A percentile compares a stretch with the other conserved stretches of the same genome.
phyloP scores from a whole-genome alignment of 192 early-diverging fungal species.

The Cetraspora pellucida region DNA sequence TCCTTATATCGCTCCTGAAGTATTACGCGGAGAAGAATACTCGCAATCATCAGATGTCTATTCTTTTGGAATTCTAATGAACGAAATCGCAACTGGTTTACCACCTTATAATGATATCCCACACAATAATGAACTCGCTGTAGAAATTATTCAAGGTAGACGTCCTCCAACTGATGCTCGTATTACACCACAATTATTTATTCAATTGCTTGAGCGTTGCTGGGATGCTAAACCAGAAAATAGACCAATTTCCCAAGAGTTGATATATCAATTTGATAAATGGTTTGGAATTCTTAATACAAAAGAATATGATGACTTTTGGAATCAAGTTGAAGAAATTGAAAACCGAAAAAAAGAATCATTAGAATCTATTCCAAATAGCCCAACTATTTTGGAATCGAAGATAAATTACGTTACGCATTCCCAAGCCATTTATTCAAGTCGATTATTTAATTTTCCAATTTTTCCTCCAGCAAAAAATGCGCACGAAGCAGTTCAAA shows the following conservation, averaged over 20 bases:
- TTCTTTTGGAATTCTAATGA: conserved; percentile 17
- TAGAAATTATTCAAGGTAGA: not conserved
- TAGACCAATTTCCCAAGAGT: not conserved
- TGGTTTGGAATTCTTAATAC: not conserved
- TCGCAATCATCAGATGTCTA: conserved; percentile 9
- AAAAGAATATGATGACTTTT: conserved; percentile 9
- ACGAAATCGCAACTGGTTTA: conserved; percentile 2
- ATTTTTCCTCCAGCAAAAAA: not conserved
- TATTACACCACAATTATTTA: not conserved
- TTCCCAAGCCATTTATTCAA: conserved; percentile 1
- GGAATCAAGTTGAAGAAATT: not conserved
- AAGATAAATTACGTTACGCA: not conserved
- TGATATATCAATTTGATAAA: not conserved
- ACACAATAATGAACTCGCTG: not conserved
- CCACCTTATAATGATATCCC: conserved; percentile 18
- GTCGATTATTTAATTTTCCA: not conserved
- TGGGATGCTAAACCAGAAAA: conserved; percentile 5
- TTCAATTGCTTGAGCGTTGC: not conserved
- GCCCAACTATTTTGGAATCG: not conserved
- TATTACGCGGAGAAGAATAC: conserved; percentile 5
- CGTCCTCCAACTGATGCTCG: not conserved
- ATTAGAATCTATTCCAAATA: not conserved
- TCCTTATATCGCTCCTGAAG: conserved; percentile 11
- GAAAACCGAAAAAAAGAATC: not conserved
- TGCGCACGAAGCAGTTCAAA: too few relatives aligned